phyloP scores from a whole-genome alignment of 2,329 filamentous ascomycete genomes.

The Mollisiaceae sp. region DNA sequence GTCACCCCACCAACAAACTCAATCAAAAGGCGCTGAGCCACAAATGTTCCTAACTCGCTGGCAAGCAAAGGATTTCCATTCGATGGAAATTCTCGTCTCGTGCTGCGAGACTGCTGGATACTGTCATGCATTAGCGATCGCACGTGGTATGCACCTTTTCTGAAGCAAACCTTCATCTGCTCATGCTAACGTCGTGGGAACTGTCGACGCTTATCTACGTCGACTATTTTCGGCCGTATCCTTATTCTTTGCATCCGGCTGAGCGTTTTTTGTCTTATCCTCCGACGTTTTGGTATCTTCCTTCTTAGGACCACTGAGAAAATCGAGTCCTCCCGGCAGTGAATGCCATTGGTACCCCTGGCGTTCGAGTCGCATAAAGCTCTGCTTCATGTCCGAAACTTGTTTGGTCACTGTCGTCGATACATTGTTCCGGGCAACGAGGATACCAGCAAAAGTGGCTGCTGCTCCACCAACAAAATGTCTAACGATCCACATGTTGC shows the following conservation, averaged over 20 bases:
- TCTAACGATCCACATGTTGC: too few relatives aligned
- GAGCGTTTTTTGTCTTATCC: not conserved
- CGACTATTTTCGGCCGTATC: not conserved
- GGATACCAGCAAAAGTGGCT: not conserved
- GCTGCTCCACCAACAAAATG: conserved; percentile 4
- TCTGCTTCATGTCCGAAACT: not conserved
- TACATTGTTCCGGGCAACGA: not conserved
- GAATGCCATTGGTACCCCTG: not conserved
- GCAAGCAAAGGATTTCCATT: not conserved
- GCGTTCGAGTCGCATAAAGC: not conserved
- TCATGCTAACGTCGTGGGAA: not conserved
- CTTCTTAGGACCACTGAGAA: not conserved
- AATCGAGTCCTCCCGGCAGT: conserved; percentile 1
- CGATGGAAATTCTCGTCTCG: not conserved
- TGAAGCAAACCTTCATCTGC: not conserved
- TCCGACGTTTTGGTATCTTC: not conserved
- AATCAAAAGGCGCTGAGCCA: not conserved
- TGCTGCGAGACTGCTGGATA: not conserved
- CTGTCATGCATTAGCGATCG: not conserved
- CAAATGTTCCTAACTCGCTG: not conserved
- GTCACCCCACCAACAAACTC: not conserved
- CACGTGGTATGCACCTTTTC: not conserved
- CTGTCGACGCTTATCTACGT: too few relatives aligned
- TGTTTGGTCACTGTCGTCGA: not conserved
- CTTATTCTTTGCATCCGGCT: not conserved